These are phyloP conservation scores for Acer yangbiense DNA, from an alignment of 345 rosid species.

Conservation along the genomic window DNA sequence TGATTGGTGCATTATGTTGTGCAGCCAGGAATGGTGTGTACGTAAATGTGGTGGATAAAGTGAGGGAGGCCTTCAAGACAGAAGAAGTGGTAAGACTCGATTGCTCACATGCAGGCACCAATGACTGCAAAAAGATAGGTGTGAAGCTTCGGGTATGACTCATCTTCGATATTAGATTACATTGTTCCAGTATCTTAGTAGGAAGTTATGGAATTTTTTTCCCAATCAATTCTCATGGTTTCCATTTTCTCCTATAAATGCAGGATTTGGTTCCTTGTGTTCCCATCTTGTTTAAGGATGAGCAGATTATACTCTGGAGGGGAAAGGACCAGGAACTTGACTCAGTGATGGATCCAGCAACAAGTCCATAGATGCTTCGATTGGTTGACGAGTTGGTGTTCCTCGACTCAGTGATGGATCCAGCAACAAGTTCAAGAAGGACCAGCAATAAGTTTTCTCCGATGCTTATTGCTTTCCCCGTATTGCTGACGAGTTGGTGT, in stretches of 20 bases:
- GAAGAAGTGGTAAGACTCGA: slow-evolving; percentile 83
- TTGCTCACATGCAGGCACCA: slow-evolving; percentile 73
- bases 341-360: slow-evolving; percentile 2
- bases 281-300: slow-evolving; percentile 85
- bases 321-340: slow-evolving; percentile 41
- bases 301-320: slow-evolving; percentile 85
- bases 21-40: slow-evolving; percentile 94
- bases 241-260: slow-evolving; percentile 22
- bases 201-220: not conserved
- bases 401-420: not conserved
- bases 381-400: not conserved
- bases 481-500: too few species aligned
- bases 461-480: too few species aligned
- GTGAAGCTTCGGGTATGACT: slow-evolving; percentile 69
- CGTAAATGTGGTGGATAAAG: slow-evolving; percentile 72
- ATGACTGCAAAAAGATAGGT: slow-evolving; percentile 87
- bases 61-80: slow-evolving; percentile 58
- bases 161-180: not conserved
- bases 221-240: slow-evolving; percentile 3
- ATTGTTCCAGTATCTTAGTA: not conserved
- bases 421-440: too few species aligned
- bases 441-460: too few species aligned
- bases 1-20: slow-evolving; percentile 15
- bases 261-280: slow-evolving; percentile 88
- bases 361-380: slow-evolving; percentile 7